These are phyloP conservation scores for Cryptococcus sp. DNA, from an alignment of 1,284 basidiomycete genomes.

Conservation along the genomic window DNA sequence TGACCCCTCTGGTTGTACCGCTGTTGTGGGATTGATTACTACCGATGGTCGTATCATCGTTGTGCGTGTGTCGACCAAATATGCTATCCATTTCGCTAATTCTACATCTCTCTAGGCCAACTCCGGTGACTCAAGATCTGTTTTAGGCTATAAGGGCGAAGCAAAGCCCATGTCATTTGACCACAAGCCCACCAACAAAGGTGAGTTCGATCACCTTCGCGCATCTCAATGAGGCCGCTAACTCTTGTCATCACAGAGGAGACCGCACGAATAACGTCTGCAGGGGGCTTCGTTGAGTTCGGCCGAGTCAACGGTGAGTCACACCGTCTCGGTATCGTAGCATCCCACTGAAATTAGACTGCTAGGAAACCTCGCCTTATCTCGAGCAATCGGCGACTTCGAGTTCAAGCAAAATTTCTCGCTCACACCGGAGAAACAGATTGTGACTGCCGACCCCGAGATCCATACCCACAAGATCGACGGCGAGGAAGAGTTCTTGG, in stretches of 20 bases:
- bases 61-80: conserved; percentile 59
- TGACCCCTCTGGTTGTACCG: conserved; percentile 96
- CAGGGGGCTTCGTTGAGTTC: conserved; percentile 97
- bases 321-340: not conserved
- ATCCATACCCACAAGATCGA: conserved; percentile 77
- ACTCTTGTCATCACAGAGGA: conserved; percentile 61
- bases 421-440: conserved; percentile 82
- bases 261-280: conserved; percentile 79
- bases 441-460: conserved; percentile 95
- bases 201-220: conserved; percentile 55
- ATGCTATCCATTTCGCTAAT: not conserved
- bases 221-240: not conserved
- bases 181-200: conserved; percentile 90
- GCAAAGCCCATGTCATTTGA: conserved; percentile 89
- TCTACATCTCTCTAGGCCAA: conserved; percentile 69
- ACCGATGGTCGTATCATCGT: conserved; percentile 70
- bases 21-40: conserved; percentile 84
- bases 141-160: conserved; percentile 82
- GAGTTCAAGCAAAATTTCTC: conserved; percentile 95
- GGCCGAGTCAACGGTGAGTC: conserved; percentile 90
- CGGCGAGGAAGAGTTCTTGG: conserved; percentile 91
- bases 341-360: not conserved
- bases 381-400: conserved; percentile 95
- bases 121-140: conserved; percentile 92
- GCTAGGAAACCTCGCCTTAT: conserved; percentile 90